Evolutionary conservation across 257 asterid species (phyloP).

Genomic region (Cinchona pubescens): DNA sequence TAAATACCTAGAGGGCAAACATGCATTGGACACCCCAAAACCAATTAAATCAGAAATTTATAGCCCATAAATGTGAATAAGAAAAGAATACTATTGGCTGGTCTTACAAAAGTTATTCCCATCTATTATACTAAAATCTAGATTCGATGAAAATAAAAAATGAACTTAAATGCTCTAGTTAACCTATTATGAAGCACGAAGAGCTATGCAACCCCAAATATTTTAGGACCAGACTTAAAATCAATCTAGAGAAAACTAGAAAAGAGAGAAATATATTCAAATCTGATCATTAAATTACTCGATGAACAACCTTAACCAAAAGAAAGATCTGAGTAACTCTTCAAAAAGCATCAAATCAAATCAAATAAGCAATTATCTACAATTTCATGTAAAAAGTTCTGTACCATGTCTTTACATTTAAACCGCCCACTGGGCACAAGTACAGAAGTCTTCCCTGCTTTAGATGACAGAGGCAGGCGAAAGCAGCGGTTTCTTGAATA

Average conservation of each 20-base stretch:
- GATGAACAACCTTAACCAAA: background rate
- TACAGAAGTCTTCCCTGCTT: constrained; percentile 81
- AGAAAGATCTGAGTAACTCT: background rate
- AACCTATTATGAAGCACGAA: too few relatives aligned
- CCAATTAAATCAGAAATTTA: background rate
- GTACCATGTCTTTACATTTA: constrained; percentile 80
- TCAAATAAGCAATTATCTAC: background rate
- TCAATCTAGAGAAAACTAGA: background rate
- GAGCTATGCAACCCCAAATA: too few relatives aligned
- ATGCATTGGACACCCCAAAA: background rate
- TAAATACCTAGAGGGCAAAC: background rate
- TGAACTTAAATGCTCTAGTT: too few relatives aligned
- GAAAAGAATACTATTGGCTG: too few relatives aligned
- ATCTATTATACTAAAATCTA: too few relatives aligned
- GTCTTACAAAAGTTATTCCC: too few relatives aligned
- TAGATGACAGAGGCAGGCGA: constrained; percentile 86
- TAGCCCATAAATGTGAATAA: too few relatives aligned
- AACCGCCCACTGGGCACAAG: constrained; percentile 93
- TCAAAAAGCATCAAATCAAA: background rate
- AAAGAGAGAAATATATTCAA: background rate
- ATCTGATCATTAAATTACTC: background rate
- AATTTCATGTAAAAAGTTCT: constrained; percentile 21
- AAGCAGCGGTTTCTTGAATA: constrained; percentile 95
- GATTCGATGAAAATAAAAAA: too few relatives aligned
- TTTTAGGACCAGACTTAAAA: too few relatives aligned